phyloP scores from a whole-genome alignment of 345 rosid genomes.

The Carallia brachiata region DNA sequence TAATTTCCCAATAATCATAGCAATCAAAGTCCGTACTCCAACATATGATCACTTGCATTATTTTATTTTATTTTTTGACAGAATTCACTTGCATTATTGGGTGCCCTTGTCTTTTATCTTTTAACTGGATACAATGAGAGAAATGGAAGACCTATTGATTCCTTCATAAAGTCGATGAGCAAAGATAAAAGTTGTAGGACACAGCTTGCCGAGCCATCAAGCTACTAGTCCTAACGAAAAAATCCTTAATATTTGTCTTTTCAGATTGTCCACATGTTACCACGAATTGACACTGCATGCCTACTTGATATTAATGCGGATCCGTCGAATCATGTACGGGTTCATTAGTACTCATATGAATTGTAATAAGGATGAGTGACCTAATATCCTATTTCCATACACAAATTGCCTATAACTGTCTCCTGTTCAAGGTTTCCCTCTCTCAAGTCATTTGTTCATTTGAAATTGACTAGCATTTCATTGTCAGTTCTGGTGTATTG shows the following conservation, averaged over 20 bases:
- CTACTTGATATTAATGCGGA: conserved; percentile 2
- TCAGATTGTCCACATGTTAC: conserved; percentile 66
- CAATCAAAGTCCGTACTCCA: conserved; percentile 24
- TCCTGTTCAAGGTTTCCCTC: conserved; percentile 14
- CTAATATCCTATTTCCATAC: background rate
- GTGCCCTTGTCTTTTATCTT: conserved; percentile 39
- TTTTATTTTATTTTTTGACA: background rate
- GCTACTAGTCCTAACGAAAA: conserved; percentile 56
- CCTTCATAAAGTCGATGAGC: conserved; percentile 35
- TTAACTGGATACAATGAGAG: conserved; percentile 47
- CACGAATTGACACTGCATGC: conserved; percentile 25
- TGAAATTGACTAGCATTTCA: conserved; percentile 3
- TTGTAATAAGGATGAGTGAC: background rate
- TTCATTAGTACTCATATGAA: background rate
- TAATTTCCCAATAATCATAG: conserved; percentile 20
- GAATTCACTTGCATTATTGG: conserved; percentile 33
- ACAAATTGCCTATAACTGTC: conserved; percentile 1
- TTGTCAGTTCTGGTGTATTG: background rate
- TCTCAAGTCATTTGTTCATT: background rate
- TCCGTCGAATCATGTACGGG: conserved; percentile 5
- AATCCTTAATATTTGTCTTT: conserved; percentile 98
- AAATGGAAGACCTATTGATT: conserved; percentile 38
- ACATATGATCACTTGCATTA: conserved; percentile 40
- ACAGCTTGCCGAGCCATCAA: conserved; percentile 41
- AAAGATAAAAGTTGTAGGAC: conserved; percentile 56